phyloP scores from a whole-genome alignment of 805 yeast genomes.

The Pichia ethanolica region DNA sequence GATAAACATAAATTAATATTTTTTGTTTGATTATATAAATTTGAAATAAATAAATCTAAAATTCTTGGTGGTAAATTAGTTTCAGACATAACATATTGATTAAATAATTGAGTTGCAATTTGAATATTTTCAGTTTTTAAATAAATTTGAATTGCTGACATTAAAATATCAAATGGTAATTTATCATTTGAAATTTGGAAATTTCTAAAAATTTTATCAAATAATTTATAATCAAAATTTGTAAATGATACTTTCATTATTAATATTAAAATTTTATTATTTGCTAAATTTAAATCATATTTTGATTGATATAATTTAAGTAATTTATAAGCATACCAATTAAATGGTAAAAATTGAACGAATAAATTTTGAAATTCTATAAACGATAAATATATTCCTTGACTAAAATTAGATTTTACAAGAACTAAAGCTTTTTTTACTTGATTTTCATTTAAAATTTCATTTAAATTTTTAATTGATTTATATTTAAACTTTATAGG shows the following conservation, averaged over 20 bases:
- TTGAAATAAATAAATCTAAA: constrained; percentile 17
- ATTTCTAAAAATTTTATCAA: constrained; percentile 17
- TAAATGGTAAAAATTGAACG: constrained; percentile 10
- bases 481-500: constrained; percentile 1
- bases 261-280: constrained; percentile 11
- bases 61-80: constrained; percentile 12
- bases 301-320: constrained; percentile 12
- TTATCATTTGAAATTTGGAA: constrained; percentile 11
- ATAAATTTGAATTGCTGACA: constrained; percentile 20
- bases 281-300: constrained; percentile 14
- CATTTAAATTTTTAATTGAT: constrained; percentile 3
- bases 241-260: constrained; percentile 15
- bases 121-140: constrained; percentile 20
- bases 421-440: constrained; percentile 5
- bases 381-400: constrained; percentile 14
- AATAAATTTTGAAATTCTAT: constrained; percentile 21
- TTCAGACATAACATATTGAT: constrained; percentile 22
- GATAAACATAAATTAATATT: constrained; percentile 19
- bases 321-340: constrained; percentile 16
- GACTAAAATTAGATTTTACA: constrained; percentile 3
- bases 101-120: constrained; percentile 24
- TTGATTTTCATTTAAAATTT: constrained; percentile 1
- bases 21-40: constrained; percentile 14
- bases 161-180: constrained; percentile 13
- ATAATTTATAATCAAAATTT: constrained; percentile 18